Percentiles rank a stretch among this genome's conserved stretches.
Conservation (phyloP, 2,329 filamentous ascomycete species). For the Aspergillus proliferans region DNA sequence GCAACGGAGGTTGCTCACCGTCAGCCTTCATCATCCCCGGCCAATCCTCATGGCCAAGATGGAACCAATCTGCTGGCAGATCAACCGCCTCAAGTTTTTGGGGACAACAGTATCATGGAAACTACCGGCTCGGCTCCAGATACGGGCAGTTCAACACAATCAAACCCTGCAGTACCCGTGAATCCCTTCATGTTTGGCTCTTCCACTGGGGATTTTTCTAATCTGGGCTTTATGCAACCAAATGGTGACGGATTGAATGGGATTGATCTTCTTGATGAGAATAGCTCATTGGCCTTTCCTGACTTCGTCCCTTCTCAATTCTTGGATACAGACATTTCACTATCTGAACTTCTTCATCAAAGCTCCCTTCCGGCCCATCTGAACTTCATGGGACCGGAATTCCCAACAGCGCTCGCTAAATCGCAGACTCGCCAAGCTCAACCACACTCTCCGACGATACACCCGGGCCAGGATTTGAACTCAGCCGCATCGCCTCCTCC, state of each 20-base stretch:
- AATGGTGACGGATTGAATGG: not conserved
- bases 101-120: too few relatives aligned
- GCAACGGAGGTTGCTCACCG: not conserved
- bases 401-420: not conserved
- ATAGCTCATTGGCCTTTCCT: constrained; percentile 32
- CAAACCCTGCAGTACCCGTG: too few relatives aligned
- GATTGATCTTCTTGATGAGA: not conserved
- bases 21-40: not conserved
- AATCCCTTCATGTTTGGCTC: too few relatives aligned
- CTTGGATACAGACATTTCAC: constrained; percentile 53
- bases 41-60: not conserved
- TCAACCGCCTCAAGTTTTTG: too few relatives aligned
- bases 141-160: too few relatives aligned
- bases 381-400: not conserved
- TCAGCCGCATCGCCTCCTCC: not conserved
- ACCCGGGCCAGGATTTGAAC: not conserved
- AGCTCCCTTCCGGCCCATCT: not conserved
- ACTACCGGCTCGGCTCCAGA: too few relatives aligned
- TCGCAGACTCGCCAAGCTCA: not conserved
- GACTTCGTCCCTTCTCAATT: constrained; percentile 52
- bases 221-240: too few relatives aligned
- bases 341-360: constrained; percentile 38
- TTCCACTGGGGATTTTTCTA: too few relatives aligned
- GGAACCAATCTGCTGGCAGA: not conserved
- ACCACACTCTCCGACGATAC: not conserved